Base-by-base conservation (phyloP, 140 eudicot species). In the Ambrosia hybrid region DNA sequence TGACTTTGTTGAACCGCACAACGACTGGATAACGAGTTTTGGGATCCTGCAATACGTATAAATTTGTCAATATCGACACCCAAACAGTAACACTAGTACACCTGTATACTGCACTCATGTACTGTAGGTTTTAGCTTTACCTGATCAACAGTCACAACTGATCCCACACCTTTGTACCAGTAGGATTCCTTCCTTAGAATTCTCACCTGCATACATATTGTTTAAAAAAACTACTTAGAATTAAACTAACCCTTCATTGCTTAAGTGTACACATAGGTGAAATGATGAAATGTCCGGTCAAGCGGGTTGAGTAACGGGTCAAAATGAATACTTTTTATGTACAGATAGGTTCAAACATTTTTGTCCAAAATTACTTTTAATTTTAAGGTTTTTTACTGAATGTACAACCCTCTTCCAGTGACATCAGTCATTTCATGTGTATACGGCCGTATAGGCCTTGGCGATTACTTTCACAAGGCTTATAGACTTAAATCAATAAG, bases 1-100 rank as follows among this genome's bases (percentile, higher is more conserved):
- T 93, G 76, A 85, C 96, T 80, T 93, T 93, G 84, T 82, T 93
- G 85, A 89, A 89, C 79, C 96, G 55, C 83, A 89, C 96, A 46
- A 89, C 95, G 51, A 92, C 98, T 16, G 96, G 96, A 83, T 93
- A 93, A 7, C 88, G 89, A 67, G 89, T 83, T 51, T 84, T 93
- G 5, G 96, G 98, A 70, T 89, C 98, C 96, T 92, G 90, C 82
- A 66, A 17, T 15, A 30, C 38, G 33, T 41, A 70, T 17, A 34
- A 74, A 76, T 65, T 33, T 57, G 65, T 60, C 17, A 67, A 70
- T 26, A 51, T 63, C 39, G 37, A 64, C 41, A 45, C 39, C 16
- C 13, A 8, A 6, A 70, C 51, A 73, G n/a, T n/a, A n/a, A n/a
- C n/a, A n/a, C 57, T 33, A 9, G 58, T n/a, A 72, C 36, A 46